These are phyloP conservation scores for Macaranga tanarius DNA, from an alignment of 441 rosid species.

Conservation along the genomic window DNA sequence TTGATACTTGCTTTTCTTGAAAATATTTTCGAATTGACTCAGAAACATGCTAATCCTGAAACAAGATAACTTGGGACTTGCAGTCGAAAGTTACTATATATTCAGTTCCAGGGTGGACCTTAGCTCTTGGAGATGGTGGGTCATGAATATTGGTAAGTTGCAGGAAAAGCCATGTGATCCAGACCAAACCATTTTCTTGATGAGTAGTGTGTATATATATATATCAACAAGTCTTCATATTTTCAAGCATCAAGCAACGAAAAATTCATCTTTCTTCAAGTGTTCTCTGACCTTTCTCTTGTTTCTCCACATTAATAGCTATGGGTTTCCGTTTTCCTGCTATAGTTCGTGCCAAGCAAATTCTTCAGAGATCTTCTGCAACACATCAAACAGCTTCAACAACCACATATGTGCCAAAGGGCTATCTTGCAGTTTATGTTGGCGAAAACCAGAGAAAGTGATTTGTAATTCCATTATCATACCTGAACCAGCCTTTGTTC, in stretches of 20 bases:
- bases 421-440: conserved; percentile 73
- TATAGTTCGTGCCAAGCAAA: neutral
- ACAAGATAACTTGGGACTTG: neutral
- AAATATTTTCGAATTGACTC: neutral
- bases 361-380: conserved; percentile 42
- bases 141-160: neutral
- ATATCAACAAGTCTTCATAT: neutral
- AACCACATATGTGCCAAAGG: conserved; percentile 58
- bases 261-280: neutral
- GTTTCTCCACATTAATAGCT: neutral
- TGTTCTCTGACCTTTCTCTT: neutral
- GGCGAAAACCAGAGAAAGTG: conserved; percentile 45
- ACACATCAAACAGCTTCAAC: neutral
- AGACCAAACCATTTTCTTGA: neutral
- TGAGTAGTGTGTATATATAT: too few relatives aligned
- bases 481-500: conserved; percentile 57
- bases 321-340: neutral
- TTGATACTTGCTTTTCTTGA: too few relatives aligned
- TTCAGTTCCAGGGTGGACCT: neutral
- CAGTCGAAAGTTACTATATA: neutral
- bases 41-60: neutral
- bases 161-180: neutral
- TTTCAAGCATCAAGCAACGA: neutral
- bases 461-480: conserved; percentile 66
- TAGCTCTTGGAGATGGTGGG: neutral